phyloP scores from a whole-genome alignment of 148 eudicot species.

The Talinum fruticosum region DNA sequence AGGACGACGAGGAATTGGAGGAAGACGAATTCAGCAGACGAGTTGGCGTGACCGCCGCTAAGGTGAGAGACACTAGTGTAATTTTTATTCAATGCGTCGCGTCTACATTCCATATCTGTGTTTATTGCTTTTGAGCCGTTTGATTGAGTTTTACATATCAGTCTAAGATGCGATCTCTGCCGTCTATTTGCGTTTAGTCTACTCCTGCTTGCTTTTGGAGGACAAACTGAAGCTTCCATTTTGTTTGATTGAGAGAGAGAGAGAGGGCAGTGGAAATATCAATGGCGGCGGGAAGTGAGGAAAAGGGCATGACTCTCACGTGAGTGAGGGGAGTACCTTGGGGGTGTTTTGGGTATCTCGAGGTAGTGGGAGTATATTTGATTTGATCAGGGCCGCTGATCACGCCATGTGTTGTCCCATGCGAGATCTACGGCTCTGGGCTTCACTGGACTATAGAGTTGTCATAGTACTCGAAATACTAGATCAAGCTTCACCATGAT shows the following conservation, averaged over 20 bases:
- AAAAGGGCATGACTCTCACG: slow-evolving; percentile 43
- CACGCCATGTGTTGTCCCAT: slow-evolving; percentile 4
- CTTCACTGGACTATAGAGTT: slow-evolving; percentile 3
- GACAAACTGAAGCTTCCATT: slow-evolving; percentile 11
- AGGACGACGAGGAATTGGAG: background rate
- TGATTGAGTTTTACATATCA: slow-evolving; percentile 12
- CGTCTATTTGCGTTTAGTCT: slow-evolving; percentile 16
- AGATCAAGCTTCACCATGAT: slow-evolving; percentile 9
- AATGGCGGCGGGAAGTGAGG: slow-evolving; percentile 33
- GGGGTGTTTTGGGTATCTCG: background rate
- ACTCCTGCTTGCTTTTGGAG: slow-evolving; percentile 2
- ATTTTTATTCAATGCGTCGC: background rate
- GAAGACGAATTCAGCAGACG: slow-evolving; percentile 19
- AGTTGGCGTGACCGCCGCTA: slow-evolving; percentile 31
- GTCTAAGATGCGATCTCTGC: slow-evolving; percentile 28
- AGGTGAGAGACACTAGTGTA: slow-evolving; percentile 31
- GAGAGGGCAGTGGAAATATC: slow-evolving; percentile 16
- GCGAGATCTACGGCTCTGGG: slow-evolving; percentile 39
- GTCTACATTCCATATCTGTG: slow-evolving; percentile 7
- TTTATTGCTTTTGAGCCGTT: background rate
- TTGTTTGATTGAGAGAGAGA: background rate
- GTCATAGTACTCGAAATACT: background rate
- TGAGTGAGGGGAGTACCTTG: slow-evolving; percentile 22
- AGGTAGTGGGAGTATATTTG: background rate
- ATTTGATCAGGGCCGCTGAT: slow-evolving; percentile 2